Percentiles rank a stretch among this genome's conserved stretches.
These are phyloP conservation scores for Aspergillus funiculosus DNA, from an alignment of 495 filamentous ascomycete species.

Conservation along the genomic window DNA sequence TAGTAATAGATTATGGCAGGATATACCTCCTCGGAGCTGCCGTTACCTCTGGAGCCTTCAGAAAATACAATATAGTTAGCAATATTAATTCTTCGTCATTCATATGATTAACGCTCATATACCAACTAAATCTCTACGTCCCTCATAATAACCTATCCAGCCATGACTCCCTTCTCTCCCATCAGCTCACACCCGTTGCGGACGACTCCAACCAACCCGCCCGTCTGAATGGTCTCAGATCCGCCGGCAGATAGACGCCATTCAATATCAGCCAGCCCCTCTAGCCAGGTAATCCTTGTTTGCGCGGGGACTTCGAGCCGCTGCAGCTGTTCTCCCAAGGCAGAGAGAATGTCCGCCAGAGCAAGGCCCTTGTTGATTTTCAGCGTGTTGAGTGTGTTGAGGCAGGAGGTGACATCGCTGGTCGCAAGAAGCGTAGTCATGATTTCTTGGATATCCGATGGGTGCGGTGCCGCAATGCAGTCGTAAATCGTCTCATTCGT, in stretches of 20 bases:
- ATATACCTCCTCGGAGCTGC: too few species aligned
- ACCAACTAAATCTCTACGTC: too few species aligned
- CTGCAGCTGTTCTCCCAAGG: conserved; percentile 72
- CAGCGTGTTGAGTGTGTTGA: conserved; percentile 78
- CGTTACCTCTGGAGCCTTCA: too few species aligned
- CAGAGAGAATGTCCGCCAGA: conserved; percentile 85
- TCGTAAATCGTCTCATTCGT: conserved; percentile 91
- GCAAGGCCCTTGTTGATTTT: conserved; percentile 86
- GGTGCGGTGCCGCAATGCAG: conserved; percentile 94
- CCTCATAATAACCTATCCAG: too few species aligned
- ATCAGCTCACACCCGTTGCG: conserved; percentile 80
- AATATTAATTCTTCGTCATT: too few species aligned
- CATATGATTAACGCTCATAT: too few species aligned
- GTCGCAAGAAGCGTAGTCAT: conserved; percentile 73
- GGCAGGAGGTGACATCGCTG: conserved; percentile 77
- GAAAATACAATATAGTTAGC: too few species aligned
- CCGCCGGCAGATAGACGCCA: conserved; percentile 85
- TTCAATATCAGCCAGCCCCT: conserved; percentile 88
- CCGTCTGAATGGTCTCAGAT: conserved; percentile 85
- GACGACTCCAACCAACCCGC: conserved; percentile 83
- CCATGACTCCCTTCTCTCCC: conserved; percentile 15
- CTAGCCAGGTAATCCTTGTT: conserved; percentile 85
- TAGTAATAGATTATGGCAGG: too few species aligned
- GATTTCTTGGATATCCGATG: conserved; percentile 80
- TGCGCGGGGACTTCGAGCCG: conserved; percentile 80